Base-by-base conservation (phyloP, 208 protist genomes). In the Leishmania lainsoni region DNA sequence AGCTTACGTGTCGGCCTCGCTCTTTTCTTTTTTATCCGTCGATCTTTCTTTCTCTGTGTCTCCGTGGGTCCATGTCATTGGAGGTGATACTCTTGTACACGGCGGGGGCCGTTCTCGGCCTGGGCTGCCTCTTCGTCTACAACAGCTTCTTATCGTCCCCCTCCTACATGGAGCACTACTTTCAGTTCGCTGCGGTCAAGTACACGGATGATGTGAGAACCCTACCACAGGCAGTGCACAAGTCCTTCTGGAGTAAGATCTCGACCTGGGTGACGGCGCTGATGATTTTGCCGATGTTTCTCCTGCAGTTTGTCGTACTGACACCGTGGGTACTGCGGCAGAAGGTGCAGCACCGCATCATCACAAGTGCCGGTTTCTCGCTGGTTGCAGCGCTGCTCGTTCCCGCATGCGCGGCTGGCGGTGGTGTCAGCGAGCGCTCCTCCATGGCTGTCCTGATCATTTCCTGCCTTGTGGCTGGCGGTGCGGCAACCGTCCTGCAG, bases 111-210 rank as follows among this genome's bases (percentile, higher is more conserved):
- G 70, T 87, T n/a, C 48, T 86, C 17, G 84, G 87, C 39, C 42
- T 91, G 22, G 86, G 80, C 78, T 86, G 79, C 66, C 81, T 91
- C 29, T 88, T 88, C 71, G 79, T 84, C 35, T 88, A 88, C 81
- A 91, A 91, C 82, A 89, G 84, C 39, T 91, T 91, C 80, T 80
- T 91, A 9, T 63, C 87, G 6, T 91, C 84, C 29, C 87, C 87
- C 29, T 85, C 85, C 22, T 91, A 88, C 85, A 81, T 91, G 73
- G 84, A 86, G 65, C 83, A 86, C 63, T 91, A 88, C 84, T 91
- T 83, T 82, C 83, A 87, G 83, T 91, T 84, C 35, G 82, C 87
- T 52, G 70, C 78, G 1, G 85, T 89, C 63, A 91, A 90, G 85
- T 63, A 79, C 56, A 88, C 84, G 29, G 45, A 87, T 63, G 76